Evolutionary conservation across 495 filamentous ascomycete species (phyloP), one percentile per base, ranked within the genome.

Genomic region (Penicillium cataractarum): DNA sequence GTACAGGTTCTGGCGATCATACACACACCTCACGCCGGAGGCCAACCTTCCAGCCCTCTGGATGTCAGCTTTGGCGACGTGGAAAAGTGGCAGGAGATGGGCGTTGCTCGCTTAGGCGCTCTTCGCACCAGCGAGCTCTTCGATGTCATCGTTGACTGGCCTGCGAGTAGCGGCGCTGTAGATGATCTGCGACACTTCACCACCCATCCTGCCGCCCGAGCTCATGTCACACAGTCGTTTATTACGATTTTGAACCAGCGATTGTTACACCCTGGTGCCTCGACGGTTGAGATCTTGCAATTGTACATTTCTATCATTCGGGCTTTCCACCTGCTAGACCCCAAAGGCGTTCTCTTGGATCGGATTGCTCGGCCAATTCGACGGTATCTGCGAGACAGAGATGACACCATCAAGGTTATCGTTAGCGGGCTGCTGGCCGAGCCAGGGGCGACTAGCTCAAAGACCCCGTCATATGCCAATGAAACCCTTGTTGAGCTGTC

Each of bases 301-400:
- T 83, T 92, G 6, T 99, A 99, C 73, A 96, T 97, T 55, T 89
- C 89, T 17, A 89, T 97, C 63, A 98, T 99, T 58, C 87, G 90
- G 49, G 89, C 91, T 0, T 96, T 99, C 65, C 89, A 90, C 65
- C 77, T 89, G n/a, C 80, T 99, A 13, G 95, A 99, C 68, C 88
- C 92, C 5, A 94, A 92, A 60, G 93, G 94, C 19, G 95, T 98
- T 4, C 83, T 98, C 6, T 81, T 99, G 9, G 90, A 94, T 70
- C 87, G 93, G 8, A 89, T 97, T 44, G 91, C 93, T 17, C 84
- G 87, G 32, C 87, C 90, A 1, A 88, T 99, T 58, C 90, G 93
- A 42, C 76, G 90, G 19, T 97, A 98, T 69, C 82, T 99, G 31
- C 90, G 91, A 55, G 90, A 92, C n/a, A 84, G 95, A n/a, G 92